Percentiles rank a stretch among this genome's conserved stretches.
Conservation (phyloP, 1,284 basidiomycete genomes). For the Pyrrhoderma lamaoense region DNA sequence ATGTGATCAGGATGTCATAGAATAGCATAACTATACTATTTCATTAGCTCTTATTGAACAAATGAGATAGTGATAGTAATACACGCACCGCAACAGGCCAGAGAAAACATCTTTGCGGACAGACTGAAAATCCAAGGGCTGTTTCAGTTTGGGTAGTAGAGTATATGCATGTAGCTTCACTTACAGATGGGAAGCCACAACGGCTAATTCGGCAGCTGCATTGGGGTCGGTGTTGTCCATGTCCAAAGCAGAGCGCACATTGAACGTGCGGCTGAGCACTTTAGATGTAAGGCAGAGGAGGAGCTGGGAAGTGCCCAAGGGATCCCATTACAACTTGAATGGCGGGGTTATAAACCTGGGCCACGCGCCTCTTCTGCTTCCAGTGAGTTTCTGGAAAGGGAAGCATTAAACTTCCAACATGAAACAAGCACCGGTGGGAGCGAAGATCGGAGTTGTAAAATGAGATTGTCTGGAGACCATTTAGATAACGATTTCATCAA, state of each 20-base stretch:
- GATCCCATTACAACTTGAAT: no score
- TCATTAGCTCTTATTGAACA: background rate
- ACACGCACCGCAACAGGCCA: constrained; percentile 14
- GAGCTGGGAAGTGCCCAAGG: no score
- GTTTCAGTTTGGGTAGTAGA: background rate
- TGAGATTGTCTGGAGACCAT: no score
- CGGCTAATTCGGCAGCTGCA: background rate
- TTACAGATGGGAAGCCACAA: constrained; percentile 11
- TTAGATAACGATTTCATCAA: no score
- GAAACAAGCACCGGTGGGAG: no score
- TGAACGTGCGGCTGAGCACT: background rate
- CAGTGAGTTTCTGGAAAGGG: no score
- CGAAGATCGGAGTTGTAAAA: no score
- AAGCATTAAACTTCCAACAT: no score
- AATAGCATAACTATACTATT: constrained; percentile 11
- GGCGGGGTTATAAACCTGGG: no score
- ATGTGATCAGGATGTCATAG: constrained; percentile 15
- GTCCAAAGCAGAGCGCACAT: constrained; percentile 2
- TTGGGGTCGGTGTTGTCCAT: constrained; percentile 1
- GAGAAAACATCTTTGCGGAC: constrained; percentile 17
- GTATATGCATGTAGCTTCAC: background rate
- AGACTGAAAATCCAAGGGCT: constrained; percentile 1
- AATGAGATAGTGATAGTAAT: background rate
- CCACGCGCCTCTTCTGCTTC: no score
- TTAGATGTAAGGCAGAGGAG: background rate